Percentiles rank a stretch among this genome's conserved stretches.
These are phyloP conservation scores for Coemansia sp. DNA, from an alignment of 192 early-diverging fungal species.

Conservation along the genomic window DNA sequence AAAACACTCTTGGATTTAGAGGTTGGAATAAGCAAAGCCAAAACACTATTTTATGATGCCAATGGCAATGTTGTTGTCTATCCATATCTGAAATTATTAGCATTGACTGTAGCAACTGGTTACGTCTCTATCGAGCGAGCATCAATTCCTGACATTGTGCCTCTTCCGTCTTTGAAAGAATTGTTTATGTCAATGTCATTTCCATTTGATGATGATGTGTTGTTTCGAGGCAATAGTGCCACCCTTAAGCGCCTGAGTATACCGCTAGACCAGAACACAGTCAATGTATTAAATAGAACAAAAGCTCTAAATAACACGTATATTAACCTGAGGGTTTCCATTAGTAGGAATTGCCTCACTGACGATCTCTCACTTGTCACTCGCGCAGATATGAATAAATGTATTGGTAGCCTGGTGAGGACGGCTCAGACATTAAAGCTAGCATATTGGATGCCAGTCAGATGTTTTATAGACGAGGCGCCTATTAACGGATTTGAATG, in stretches of 20 bases:
- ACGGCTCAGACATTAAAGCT: not conserved
- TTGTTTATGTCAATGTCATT: not conserved
- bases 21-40: not conserved
- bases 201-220: not conserved
- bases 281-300: conserved; percentile 28
- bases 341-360: conserved; percentile 84
- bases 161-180: not conserved
- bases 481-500: not conserved
- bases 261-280: not conserved
- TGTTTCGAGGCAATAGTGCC: not conserved
- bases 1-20: not conserved
- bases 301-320: conserved; percentile 69
- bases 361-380: conserved; percentile 81
- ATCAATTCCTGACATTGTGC: not conserved
- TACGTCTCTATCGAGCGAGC: not conserved
- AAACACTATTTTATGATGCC: not conserved
- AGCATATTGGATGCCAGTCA: not conserved
- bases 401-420: conserved; percentile 72
- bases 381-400: conserved; percentile 90
- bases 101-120: not conserved
- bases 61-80: not conserved
- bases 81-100: not conserved
- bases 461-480: not conserved
- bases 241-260: not conserved
- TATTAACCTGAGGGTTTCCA: conserved; percentile 77